These are phyloP conservation scores for Hortaea sp. DNA, from an alignment of 2,329 filamentous ascomycete species.

Conservation along the genomic window DNA sequence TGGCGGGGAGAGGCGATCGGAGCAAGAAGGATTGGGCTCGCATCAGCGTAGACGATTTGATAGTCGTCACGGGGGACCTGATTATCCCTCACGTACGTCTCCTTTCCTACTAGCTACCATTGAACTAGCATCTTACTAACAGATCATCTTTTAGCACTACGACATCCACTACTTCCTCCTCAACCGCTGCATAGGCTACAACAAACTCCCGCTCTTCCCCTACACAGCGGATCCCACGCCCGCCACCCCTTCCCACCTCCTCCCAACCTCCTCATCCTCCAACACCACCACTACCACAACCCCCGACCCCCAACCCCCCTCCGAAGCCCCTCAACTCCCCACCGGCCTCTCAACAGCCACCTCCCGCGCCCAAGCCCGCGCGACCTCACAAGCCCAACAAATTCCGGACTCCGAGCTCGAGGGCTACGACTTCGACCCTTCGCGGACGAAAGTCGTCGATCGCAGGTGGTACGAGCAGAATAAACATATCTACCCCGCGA, in stretches of 20 bases:
- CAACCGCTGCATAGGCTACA: slow-evolving; percentile 70
- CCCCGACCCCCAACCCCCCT: slow-evolving; percentile 1
- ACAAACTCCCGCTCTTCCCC: slow-evolving; percentile 61
- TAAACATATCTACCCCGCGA: slow-evolving; percentile 96
- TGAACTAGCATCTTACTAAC: too few relatives aligned
- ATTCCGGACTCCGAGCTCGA: slow-evolving; percentile 48
- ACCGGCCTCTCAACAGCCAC: slow-evolving; percentile 2
- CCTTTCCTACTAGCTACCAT: too few relatives aligned
- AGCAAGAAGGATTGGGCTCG: slow-evolving; percentile 78
- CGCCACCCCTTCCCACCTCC: slow-evolving; percentile 27
- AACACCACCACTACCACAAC: neutral
- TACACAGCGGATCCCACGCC: slow-evolving; percentile 49
- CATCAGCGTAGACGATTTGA: slow-evolving; percentile 87
- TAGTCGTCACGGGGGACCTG: slow-evolving; percentile 80
- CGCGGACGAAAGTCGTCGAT: slow-evolving; percentile 86
- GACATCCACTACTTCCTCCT: slow-evolving; percentile 96
- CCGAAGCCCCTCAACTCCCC: neutral
- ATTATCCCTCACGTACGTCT: slow-evolving; percentile 84
- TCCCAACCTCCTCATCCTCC: slow-evolving; percentile 6
- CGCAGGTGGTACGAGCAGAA: slow-evolving; percentile 94
- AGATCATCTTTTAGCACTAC: slow-evolving; percentile 58
- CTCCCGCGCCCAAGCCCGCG: slow-evolving; percentile 16
- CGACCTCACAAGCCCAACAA: slow-evolving; percentile 6
- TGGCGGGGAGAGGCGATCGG: slow-evolving; percentile 58
- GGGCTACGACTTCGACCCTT: slow-evolving; percentile 67